Conservation (phyloP, 208 protist species). For the Wallacemonas sp. region DNA sequence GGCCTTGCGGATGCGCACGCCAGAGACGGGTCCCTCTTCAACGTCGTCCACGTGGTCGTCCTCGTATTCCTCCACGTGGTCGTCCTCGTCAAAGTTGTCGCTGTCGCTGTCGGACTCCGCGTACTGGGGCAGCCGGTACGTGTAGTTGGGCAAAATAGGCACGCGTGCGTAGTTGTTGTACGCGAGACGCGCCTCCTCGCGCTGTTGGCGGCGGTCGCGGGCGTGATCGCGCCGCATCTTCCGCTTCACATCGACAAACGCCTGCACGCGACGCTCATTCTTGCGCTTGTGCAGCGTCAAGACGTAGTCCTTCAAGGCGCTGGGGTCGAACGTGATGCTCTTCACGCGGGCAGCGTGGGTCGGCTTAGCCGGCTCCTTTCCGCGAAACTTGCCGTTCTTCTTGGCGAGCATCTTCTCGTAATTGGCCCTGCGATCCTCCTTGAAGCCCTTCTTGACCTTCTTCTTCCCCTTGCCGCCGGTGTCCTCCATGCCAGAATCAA, state of each 20-base stretch:
- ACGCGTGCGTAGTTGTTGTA: conserved; percentile 88
- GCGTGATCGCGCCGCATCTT: conserved; percentile 69
- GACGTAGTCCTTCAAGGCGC: conserved; percentile 63
- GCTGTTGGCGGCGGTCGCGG: conserved; percentile 71
- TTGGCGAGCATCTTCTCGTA: conserved; percentile 60
- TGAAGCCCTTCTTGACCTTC: conserved; percentile 87
- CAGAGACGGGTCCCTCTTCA: too few relatives aligned
- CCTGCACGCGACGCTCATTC: conserved; percentile 85
- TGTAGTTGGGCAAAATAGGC: conserved; percentile 89
- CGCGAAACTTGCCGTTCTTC: conserved; percentile 42
- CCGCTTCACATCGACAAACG: conserved; percentile 79
- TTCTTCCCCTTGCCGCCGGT: conserved; percentile 47
- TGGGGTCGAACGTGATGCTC: conserved; percentile 69
- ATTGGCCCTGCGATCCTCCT: conserved; percentile 80
- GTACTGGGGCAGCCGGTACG: conserved; percentile 59
- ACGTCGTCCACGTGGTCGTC: conserved; percentile 18
- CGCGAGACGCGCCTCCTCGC: conserved; percentile 79
- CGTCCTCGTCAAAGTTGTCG: conserved; percentile 31
- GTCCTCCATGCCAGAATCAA: conserved; percentile 36
- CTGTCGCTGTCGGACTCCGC: conserved; percentile 29
- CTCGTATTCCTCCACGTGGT: conserved; percentile 26
- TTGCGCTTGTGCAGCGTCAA: conserved; percentile 85
- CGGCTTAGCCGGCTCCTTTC: conserved; percentile 34
- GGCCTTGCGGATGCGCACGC: too few relatives aligned
- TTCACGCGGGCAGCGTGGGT: conserved; percentile 35